These are phyloP conservation scores for Candida parachauliodes DNA, from an alignment of 805 yeast genomes.

Conservation along the genomic window DNA sequence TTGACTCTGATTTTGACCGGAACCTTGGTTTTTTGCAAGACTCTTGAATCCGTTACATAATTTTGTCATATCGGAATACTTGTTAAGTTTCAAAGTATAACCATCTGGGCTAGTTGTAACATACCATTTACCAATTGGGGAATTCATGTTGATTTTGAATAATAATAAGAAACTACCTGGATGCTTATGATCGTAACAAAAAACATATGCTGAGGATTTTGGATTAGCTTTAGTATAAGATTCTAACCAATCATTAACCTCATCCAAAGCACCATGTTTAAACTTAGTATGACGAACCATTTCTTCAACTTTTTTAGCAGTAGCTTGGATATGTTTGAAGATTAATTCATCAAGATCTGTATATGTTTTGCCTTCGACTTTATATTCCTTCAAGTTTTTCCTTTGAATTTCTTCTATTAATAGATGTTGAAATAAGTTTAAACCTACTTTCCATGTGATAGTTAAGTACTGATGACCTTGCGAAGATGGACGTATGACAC, in stretches of 20 bases:
- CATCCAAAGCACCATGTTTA: constrained; percentile 72
- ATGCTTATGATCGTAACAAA: constrained; percentile 81
- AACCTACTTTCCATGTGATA: constrained; percentile 94
- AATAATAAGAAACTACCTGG: constrained; percentile 93
- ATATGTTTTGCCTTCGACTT: constrained; percentile 70
- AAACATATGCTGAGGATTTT: constrained; percentile 83
- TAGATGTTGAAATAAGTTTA: constrained; percentile 85
- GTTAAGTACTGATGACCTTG: constrained; percentile 85
- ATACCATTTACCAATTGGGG: constrained; percentile 78
- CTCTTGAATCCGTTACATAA: constrained; percentile 95
- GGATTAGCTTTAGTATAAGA: constrained; percentile 90
- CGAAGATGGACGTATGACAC: constrained; percentile 92
- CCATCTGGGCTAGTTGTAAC: constrained; percentile 90
- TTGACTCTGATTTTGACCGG: constrained; percentile 10
- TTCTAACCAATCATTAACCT: constrained; percentile 82
- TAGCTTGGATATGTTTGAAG: constrained; percentile 79
- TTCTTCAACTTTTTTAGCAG: constrained; percentile 78
- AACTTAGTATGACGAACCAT: constrained; percentile 87
- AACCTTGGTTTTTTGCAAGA: constrained; percentile 36
- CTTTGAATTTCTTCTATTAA: constrained; percentile 76
- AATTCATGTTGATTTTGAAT: constrained; percentile 73
- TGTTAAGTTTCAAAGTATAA: constrained; percentile 69
- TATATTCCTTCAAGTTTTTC: constrained; percentile 53
- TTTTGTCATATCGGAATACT: constrained; percentile 84
- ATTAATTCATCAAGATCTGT: constrained; percentile 92